A percentile compares a stretch with the other conserved stretches of the same genome.
Conservation (phyloP, 495 filamentous ascomycete species). For the Neurospora sp. region DNA sequence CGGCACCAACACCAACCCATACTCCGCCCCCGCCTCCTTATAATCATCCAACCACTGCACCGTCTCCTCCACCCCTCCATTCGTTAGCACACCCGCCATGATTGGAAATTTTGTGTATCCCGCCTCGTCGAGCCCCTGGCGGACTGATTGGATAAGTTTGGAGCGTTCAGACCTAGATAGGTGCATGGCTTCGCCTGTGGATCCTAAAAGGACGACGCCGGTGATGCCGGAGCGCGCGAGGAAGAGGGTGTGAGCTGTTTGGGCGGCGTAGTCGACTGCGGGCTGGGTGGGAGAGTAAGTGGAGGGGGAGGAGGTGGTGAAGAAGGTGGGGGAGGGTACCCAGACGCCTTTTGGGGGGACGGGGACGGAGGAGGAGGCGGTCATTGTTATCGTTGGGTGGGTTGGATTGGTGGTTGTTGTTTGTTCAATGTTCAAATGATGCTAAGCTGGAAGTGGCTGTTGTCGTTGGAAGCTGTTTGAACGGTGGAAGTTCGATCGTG, state of each 20-base stretch:
- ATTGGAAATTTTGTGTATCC: conserved; percentile 53
- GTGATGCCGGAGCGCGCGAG: conserved; percentile 52
- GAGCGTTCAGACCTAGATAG: conserved; percentile 49
- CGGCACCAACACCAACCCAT: conserved; percentile 49
- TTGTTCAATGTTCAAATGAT: too few species aligned
- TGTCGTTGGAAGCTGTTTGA: background rate
- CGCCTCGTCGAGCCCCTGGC: conserved; percentile 40
- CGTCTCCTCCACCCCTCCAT: conserved; percentile 53
- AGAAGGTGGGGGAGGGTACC: conserved; percentile 38
- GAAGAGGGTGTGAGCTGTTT: conserved; percentile 49
- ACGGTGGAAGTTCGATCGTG: background rate
- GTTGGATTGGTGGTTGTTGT: too few species aligned
- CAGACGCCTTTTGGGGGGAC: conserved; percentile 32
- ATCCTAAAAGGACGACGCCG: conserved; percentile 57
- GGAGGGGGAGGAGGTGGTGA: conserved; percentile 11
- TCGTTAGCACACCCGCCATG: conserved; percentile 56
- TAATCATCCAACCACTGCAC: conserved; percentile 47
- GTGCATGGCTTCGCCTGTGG: conserved; percentile 60
- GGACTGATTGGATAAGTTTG: conserved; percentile 43
- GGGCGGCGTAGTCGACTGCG: conserved; percentile 43
- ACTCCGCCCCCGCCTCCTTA: conserved; percentile 50
- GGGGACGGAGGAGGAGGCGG: background rate
- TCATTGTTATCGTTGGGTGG: too few species aligned
- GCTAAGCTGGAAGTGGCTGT: background rate
- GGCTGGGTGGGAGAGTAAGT: conserved; percentile 2